Base-by-base conservation (phyloP, 1,284 basidiomycete species). In the Puccinia hordei region DNA sequence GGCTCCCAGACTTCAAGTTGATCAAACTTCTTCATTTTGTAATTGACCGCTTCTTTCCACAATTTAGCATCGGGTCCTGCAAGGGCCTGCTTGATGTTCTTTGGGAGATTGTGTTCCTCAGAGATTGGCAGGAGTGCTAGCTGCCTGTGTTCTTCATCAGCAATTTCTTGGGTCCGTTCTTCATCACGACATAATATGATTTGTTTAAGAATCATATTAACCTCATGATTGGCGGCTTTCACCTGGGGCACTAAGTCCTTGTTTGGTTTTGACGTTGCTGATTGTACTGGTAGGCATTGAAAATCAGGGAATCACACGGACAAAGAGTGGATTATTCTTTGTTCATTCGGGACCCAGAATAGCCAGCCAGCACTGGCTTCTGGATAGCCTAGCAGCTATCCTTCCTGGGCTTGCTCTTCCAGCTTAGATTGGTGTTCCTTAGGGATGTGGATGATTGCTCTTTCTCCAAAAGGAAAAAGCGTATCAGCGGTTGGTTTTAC, bases 371-470 rank as follows among this genome's bases (percentile, higher is more conserved):
- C 38, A 12, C 69, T 57, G 6, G 38, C 53, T 19, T 15, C 22
- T n/a, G 55, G 46, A 33, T 69, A 71, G 22, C 51, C 35, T 9
- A 78, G 38, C 10, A 78, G n/a, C 6, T 41, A 12, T 24, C 65
- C n/a, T 46, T 66, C 46, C 17, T 22, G 19, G 22, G 33, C 76
- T 5, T 66, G 17, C 22, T 69, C 66, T 1, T 69, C 65, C 1
- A 78, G 51, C 41, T 71, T 78, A 1, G 44, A 5, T 8, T 38
- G 24, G 19, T 33, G 46, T 19, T 53, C 49, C 27, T 49, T 41
- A 30, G 61, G 76, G 3, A 69, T n/a, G n/a, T 73, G 71, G 10
- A 73, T 27, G 12, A 73, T 57, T 10, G 24, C 71, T 44, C n/a
- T 57, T 4, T 27, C 53, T 22, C 71, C 71, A 72, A 73, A 73